A percentile compares a stretch with the other conserved stretches of the same genome.
phyloP scores from a whole-genome alignment of 148 eudicot genomes.

The Gaultheria prostrata region DNA sequence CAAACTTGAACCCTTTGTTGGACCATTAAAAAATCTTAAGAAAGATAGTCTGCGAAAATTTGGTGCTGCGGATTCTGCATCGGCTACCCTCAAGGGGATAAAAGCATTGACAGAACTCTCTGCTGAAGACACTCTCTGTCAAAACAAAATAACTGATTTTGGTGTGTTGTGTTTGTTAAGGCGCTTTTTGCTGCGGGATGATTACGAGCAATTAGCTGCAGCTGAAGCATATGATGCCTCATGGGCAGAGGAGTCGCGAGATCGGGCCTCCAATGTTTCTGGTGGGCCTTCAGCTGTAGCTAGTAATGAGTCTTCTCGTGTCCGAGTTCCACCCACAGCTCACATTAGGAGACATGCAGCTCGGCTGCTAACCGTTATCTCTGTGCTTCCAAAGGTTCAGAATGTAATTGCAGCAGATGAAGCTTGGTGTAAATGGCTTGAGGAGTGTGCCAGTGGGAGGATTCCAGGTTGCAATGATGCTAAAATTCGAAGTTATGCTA shows the following conservation, averaged over 20 bases:
- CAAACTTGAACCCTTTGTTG: conserved; percentile 77
- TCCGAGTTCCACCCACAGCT: conserved; percentile 76
- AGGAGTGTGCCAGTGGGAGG: conserved; percentile 94
- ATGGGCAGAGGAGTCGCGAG: conserved; percentile 61
- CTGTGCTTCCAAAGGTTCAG: conserved; percentile 81
- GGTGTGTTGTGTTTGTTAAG: conserved; percentile 84
- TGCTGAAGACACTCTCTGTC: conserved; percentile 67
- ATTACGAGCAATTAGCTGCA: conserved; percentile 95
- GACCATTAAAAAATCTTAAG: conserved; percentile 61
- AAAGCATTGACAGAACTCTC: conserved; percentile 89
- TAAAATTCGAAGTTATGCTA: conserved; percentile 87
- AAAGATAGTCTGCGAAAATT: conserved; percentile 60
- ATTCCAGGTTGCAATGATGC: conserved; percentile 81
- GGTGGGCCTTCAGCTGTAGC: conserved; percentile 46
- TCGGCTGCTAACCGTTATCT: conserved; percentile 72
- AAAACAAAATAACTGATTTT: conserved; percentile 62
- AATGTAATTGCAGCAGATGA: conserved; percentile 57
- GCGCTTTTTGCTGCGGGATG: conserved; percentile 82
- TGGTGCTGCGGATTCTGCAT: conserved; percentile 87
- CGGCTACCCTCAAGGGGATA: conserved; percentile 88
- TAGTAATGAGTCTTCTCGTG: conserved; percentile 49
- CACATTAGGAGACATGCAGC: conserved; percentile 94
- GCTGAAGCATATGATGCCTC: conserved; percentile 97
- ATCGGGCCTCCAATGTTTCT: conserved; percentile 37
- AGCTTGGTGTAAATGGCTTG: conserved; percentile 86